phyloP scores from a whole-genome alignment of 768 basidiomycete genomes.

The Naganishia onofrii region DNA sequence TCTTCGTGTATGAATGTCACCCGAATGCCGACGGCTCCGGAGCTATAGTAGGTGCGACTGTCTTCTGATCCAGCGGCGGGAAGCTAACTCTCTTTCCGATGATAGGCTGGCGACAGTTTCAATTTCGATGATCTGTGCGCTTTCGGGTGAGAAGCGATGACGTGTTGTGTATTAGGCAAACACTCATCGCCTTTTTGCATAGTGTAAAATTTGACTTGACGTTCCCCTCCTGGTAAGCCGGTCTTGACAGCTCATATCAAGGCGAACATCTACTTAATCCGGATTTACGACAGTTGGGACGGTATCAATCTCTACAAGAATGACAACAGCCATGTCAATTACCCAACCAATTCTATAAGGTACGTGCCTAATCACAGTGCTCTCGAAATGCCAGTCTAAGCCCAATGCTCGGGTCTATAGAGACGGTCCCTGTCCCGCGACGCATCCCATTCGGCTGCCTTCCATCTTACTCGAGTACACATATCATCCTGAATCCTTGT shows the following conservation, averaged over 20 bases:
- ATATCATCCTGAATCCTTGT: conserved; percentile 27
- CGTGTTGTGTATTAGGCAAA: background rate
- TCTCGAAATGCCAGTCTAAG: background rate
- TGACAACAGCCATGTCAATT: conserved; percentile 42
- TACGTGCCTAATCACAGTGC: background rate
- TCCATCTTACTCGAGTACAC: conserved; percentile 44
- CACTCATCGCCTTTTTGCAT: background rate
- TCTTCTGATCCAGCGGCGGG: background rate
- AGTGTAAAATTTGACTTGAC: conserved; percentile 6
- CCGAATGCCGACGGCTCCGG: background rate
- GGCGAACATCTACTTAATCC: conserved; percentile 21
- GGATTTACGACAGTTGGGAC: conserved; percentile 43
- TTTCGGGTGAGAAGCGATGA: conserved; percentile 39
- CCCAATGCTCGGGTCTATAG: background rate
- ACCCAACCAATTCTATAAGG: conserved; percentile 5
- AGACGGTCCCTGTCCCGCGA: background rate
- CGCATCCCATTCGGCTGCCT: conserved; percentile 41
- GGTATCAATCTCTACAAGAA: conserved; percentile 43
- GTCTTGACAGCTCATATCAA: background rate
- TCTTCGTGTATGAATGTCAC: conserved; percentile 16
- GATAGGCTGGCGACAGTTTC: conserved; percentile 30
- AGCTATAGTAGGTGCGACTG: background rate
- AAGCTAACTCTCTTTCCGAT: background rate
- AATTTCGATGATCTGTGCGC: conserved; percentile 37
- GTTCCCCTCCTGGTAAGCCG: background rate